Base-by-base conservation (phyloP, 2,329 filamentous ascomycete species). In the Alternaria sp. region DNA sequence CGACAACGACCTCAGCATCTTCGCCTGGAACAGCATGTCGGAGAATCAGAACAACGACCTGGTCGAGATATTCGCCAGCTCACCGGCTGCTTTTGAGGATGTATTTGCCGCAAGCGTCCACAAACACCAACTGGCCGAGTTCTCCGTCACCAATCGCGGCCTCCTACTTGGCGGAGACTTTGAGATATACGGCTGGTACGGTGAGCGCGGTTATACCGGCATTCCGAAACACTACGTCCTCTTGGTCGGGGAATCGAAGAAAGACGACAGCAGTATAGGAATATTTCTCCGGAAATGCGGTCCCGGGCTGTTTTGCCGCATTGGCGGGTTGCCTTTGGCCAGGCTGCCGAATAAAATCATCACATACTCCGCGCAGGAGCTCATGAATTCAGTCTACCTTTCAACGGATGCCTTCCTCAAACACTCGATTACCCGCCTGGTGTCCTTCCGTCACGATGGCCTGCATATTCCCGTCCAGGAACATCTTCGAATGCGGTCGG, bases 1-100 rank as follows among this genome's bases (percentile, higher is more conserved):
- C 11, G 20, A 37, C 11, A 60, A 66, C 20, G 61, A 66, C n/a
- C 58, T 59, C 2, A 61, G 33, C 15, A 58, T 64, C 5, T 55
- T 66, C 15, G 50, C 57, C 6, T 66, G 64, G 58, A 28, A 56
- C 10, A 21, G 25, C 12, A 21, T 53, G 18, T 50, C 23, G 23
- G 37, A 18, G 9, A 1, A 41, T 41, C 37, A 41, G 5, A 41
- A 18, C 37, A 41, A 33, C 3, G 3, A 10, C 6, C 11, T 14
- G 0, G 26, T 51, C 6, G 26, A 15, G 6, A 9, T 51, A 5
- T 11, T 51, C 14, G 47, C 47, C 0, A 15, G 6, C 14, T 51
- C 47, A 6, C 47, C 47, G 1, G 4, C 7, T 3, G 18, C 11
- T 2, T 33, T 51, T 0, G 18, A 41, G 5, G 37, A 41, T 11